Evolutionary conservation across 176 grass and related monocot species (phyloP).

Genomic region (Tuctoria greenei): DNA sequence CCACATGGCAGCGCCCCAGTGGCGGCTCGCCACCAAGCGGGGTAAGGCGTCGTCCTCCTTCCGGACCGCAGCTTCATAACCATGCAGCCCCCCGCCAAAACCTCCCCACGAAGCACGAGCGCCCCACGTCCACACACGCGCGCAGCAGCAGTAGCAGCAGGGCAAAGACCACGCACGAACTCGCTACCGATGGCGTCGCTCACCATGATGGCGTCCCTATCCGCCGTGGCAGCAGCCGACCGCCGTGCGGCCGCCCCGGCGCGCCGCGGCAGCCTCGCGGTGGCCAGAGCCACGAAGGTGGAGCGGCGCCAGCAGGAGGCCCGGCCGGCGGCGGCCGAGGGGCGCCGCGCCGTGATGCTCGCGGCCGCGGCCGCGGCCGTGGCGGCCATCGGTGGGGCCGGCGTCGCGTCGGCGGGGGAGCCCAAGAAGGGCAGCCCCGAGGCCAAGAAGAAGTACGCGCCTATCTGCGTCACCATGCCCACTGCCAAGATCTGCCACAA

Average conservation of each 20-base stretch:
- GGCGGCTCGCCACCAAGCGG: slow-evolving; percentile 12
- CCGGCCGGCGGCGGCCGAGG: neutral
- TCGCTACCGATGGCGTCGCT: slow-evolving; percentile 56
- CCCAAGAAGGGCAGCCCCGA: slow-evolving; percentile 48
- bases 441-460: slow-evolving; percentile 68
- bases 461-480: slow-evolving; percentile 77
- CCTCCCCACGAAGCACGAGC: slow-evolving; percentile 10
- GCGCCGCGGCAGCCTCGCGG: slow-evolving; percentile 31
- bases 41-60: slow-evolving; percentile 41
- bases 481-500: slow-evolving; percentile 70
- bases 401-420: slow-evolving; percentile 22
- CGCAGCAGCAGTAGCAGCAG: neutral
- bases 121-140: neutral
- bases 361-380: slow-evolving; percentile 48
- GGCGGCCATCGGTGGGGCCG: slow-evolving; percentile 37
- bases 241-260: slow-evolving; percentile 30
- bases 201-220: slow-evolving; percentile 62
- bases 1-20: slow-evolving; percentile 34
- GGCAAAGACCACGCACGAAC: neutral
- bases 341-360: slow-evolving; percentile 52
- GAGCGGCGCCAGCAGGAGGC: too few relatives aligned
- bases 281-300: slow-evolving; percentile 34
- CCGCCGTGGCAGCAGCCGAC: slow-evolving; percentile 41
- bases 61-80: slow-evolving; percentile 32
- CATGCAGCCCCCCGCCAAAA: slow-evolving; percentile 12